Conservation (phyloP, 352 stramenopile species). For the Phytophthora sp. region DNA sequence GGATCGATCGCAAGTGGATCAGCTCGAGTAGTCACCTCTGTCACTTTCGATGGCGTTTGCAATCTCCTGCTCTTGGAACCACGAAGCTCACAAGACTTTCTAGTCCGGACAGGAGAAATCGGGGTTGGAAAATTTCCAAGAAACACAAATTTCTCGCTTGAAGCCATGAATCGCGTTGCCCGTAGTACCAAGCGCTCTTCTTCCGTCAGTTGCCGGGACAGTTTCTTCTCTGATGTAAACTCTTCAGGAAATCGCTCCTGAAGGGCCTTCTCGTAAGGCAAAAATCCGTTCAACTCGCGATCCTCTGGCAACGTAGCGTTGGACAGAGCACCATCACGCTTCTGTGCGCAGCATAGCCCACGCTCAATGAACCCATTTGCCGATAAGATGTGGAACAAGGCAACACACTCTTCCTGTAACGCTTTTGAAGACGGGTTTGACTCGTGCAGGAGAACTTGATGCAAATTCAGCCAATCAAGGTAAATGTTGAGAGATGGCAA, state of each 20-base stretch:
- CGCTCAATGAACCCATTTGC: slow-evolving; percentile 33
- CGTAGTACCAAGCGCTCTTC: slow-evolving; percentile 32
- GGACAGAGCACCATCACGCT: slow-evolving; percentile 20
- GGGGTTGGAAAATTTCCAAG: not conserved
- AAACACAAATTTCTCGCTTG: slow-evolving; percentile 37
- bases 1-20: slow-evolving; percentile 27
- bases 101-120: not conserved
- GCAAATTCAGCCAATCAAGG: slow-evolving; percentile 49
- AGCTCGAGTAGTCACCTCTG: not conserved
- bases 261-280: slow-evolving; percentile 31
- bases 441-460: slow-evolving; percentile 23
- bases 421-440: slow-evolving; percentile 8
- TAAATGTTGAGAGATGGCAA: slow-evolving; percentile 47
- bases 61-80: not conserved
- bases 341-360: slow-evolving; percentile 23
- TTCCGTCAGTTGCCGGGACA: slow-evolving; percentile 9
- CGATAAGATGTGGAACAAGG: slow-evolving; percentile 28
- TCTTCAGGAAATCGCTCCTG: slow-evolving; percentile 13
- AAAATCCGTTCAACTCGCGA: slow-evolving; percentile 45
- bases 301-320: slow-evolving; percentile 45
- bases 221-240: not conserved
- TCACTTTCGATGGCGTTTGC: not conserved
- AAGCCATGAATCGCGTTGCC: slow-evolving; percentile 29
- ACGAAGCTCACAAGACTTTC: not conserved
- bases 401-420: slow-evolving; percentile 20